Conservation (phyloP, 2,329 filamentous ascomycete genomes). For the Colletotrichum simmondsii region DNA sequence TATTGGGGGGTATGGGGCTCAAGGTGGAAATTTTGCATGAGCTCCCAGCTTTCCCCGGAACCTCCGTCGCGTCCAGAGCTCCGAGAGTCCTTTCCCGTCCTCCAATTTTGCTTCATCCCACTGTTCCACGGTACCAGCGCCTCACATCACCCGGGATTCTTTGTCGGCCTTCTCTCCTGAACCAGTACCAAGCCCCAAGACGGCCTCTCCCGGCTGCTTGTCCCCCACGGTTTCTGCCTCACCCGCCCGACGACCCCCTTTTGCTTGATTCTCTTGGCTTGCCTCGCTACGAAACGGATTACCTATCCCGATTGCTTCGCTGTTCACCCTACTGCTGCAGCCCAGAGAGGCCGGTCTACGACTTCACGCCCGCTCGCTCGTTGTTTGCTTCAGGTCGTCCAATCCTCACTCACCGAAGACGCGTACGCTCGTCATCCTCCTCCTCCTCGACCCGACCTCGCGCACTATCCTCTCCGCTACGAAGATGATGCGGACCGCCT, state of each 20-base stretch:
- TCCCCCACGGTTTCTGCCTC: slow-evolving; percentile 10
- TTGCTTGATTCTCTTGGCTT: slow-evolving; percentile 29
- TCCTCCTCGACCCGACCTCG: neutral
- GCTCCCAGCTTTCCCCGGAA: slow-evolving; percentile 30
- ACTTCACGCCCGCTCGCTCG: slow-evolving; percentile 5
- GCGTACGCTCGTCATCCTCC: neutral
- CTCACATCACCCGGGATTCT: slow-evolving; percentile 5
- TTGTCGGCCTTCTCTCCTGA: neutral
- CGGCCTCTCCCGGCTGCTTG: slow-evolving; percentile 20
- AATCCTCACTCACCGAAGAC: slow-evolving; percentile 12
- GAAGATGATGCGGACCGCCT: slow-evolving; percentile 51
- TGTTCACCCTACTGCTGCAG: slow-evolving; percentile 15
- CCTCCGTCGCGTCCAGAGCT: slow-evolving; percentile 25
- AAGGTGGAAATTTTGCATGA: slow-evolving; percentile 32
- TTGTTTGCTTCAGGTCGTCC: slow-evolving; percentile 1
- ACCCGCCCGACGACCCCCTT: slow-evolving; percentile 11
- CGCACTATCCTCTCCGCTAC: slow-evolving; percentile 6
- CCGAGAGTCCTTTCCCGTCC: neutral
- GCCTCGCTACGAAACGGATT: slow-evolving; percentile 2
- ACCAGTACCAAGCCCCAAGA: slow-evolving; percentile 8
- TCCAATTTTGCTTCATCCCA: neutral
- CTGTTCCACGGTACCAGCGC: slow-evolving; percentile 9
- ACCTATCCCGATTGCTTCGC: neutral
- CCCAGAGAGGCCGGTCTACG: slow-evolving; percentile 4
- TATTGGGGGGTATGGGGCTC: slow-evolving; percentile 24